These are phyloP conservation scores for Dryas alaskensis DNA, from an alignment of 306 rosid species.

Conservation along the genomic window DNA sequence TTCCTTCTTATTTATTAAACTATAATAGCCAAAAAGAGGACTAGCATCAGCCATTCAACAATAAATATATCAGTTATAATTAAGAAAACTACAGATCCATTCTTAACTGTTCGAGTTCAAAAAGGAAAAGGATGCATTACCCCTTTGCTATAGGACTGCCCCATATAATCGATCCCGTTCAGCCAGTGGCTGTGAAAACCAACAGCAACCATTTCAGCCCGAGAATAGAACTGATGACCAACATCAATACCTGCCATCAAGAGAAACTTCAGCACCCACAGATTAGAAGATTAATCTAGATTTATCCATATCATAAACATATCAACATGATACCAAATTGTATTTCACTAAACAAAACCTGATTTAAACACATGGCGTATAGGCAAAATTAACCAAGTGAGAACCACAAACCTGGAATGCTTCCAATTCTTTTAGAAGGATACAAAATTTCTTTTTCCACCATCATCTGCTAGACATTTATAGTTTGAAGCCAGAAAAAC, in stretches of 20 bases:
- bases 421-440: slow-evolving; percentile 63
- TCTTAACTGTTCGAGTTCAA: neutral
- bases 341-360: neutral
- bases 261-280: slow-evolving; percentile 24
- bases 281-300: neutral
- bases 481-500: slow-evolving; percentile 10
- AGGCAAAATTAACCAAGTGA: slow-evolving; percentile 19
- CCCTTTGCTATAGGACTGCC: slow-evolving; percentile 52
- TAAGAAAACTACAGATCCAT: neutral
- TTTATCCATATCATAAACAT: slow-evolving; percentile 1
- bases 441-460: slow-evolving; percentile 45
- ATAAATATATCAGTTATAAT: neutral
- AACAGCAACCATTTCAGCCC: slow-evolving; percentile 94
- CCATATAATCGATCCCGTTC: slow-evolving; percentile 91
- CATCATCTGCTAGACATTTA: slow-evolving; percentile 61
- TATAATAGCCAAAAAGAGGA: neutral
- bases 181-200: slow-evolving; percentile 98
- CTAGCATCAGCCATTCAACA: neutral
- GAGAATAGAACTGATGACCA: slow-evolving; percentile 92
- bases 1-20: neutral
- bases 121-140: slow-evolving; percentile 40
- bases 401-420: slow-evolving; percentile 68
- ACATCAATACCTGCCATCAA: slow-evolving; percentile 67
- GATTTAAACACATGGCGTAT: neutral
- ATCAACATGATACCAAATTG: neutral